Evolutionary conservation across 2,329 filamentous ascomycete genomes (phyloP).

Genomic region (Teratosphaeria zuluensis): DNA sequence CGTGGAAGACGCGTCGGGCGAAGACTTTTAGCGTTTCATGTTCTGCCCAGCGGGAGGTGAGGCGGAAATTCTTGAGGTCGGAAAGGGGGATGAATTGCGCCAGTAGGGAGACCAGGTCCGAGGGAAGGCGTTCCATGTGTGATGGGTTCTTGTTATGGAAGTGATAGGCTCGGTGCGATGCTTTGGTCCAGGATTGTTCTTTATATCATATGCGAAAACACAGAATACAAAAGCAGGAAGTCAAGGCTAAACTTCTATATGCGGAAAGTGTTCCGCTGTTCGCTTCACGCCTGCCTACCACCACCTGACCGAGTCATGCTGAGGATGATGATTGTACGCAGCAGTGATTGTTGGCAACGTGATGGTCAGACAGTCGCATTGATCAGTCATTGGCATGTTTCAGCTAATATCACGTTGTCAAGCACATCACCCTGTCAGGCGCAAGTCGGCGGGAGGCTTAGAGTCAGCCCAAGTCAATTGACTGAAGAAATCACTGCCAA

Average conservation of each 20-base stretch:
- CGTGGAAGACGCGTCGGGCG: background rate
- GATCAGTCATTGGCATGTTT: background rate
- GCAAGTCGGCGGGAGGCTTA: too few species aligned
- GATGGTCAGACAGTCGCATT: background rate
- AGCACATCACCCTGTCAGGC: too few species aligned
- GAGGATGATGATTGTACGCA: too few species aligned
- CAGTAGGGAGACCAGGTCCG: background rate
- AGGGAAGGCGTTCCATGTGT: background rate
- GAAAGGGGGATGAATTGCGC: background rate
- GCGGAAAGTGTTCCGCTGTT: background rate
- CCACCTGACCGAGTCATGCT: too few species aligned
- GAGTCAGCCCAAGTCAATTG: too few species aligned
- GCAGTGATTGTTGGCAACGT: background rate
- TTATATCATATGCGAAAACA: background rate
- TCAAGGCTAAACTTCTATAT: background rate
- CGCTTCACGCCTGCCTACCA: background rate
- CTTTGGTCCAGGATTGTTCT: background rate
- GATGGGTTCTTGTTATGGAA: too few species aligned
- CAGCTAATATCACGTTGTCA: background rate
- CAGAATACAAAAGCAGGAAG: background rate
- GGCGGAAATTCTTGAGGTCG: background rate
- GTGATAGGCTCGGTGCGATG: background rate
- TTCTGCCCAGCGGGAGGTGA: background rate
- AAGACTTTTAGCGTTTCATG: background rate
- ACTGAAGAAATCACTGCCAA: background rate